Base-by-base conservation (phyloP, 208 protist species). In the Lotmaria passim region DNA sequence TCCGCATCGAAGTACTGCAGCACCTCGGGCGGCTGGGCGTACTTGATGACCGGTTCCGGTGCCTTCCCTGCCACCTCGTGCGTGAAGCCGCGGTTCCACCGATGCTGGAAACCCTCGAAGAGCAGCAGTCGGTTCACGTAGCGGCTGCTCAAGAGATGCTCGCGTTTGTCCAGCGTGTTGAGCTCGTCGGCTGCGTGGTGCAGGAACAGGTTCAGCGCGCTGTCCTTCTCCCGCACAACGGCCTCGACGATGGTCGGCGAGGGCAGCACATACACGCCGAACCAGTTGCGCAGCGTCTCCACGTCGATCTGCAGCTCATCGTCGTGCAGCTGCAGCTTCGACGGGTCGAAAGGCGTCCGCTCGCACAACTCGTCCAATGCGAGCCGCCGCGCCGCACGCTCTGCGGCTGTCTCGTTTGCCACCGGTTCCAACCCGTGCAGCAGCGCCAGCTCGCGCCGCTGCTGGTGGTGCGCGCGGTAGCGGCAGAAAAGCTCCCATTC, bases 401-500 rank as follows among this genome's bases (percentile, higher is more conserved):
- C 88, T 68, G 83, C 67, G 15, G 78, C 88, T 15, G 89, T 97
- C 67, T 97, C 92, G 67, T 95, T 95, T 10, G 74, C 71, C 31
- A 87, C 75, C n/a, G 92, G 92, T 71, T 97, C 89, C n/a, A 97
- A 69, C 0, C 90, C 90, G 55, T 95, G 86, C 23, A 80, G 72
- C 17, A 95, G 78, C 31, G 92, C 92, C 41, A 97, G 60, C 30
- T 83, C 82, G 26, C 92, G 85, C 21, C 92, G 88, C 72, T 97
- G 92, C 67, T 94, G 73, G 75, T 94, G 85, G 73, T 97, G 92
- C 12, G 88, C 89, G 47, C 92, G 87, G 67, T 97, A 95, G 47
- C 92, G 87, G 23, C 81, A 87, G 66, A 97, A 97, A 34, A 97
- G 83, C 74, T 95, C 92, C 90, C 89, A 97, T 79, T 97, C 89